Conservation (phyloP, 2,329 filamentous ascomycete species). For the Endoconidiophora laricicola region DNA sequence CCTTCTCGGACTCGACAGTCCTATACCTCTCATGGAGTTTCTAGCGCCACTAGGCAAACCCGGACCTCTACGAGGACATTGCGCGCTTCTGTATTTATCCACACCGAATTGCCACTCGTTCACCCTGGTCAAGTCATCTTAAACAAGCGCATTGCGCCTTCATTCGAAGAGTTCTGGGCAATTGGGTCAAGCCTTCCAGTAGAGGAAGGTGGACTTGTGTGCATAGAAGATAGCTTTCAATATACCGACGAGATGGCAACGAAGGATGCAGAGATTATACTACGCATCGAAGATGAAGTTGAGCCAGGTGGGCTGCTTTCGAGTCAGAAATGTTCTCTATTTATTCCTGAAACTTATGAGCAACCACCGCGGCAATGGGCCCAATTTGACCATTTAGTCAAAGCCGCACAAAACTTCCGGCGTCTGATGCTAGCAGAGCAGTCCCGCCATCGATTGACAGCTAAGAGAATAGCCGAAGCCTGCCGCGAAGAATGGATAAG, state of each 20-base stretch:
- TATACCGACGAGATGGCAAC: conserved; percentile 45
- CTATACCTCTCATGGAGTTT: background rate
- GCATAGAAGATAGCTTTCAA: conserved; percentile 36
- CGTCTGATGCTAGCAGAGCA: conserved; percentile 68
- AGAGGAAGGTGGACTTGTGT: conserved; percentile 39
- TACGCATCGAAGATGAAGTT: conserved; percentile 55
- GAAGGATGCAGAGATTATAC: conserved; percentile 52
- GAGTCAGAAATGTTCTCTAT: conserved; percentile 50
- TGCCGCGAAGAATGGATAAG: conserved; percentile 60
- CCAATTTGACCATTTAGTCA: conserved; percentile 71
- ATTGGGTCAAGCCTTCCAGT: conserved; percentile 34
- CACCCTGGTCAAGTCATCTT: conserved; percentile 42
- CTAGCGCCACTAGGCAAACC: background rate
- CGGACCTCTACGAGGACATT: conserved; percentile 21
- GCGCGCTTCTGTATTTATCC: conserved; percentile 3
- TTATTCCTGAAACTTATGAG: conserved; percentile 52
- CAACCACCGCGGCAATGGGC: conserved; percentile 67
- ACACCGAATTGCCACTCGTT: conserved; percentile 33
- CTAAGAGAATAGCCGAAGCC: conserved; percentile 64
- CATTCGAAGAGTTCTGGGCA: conserved; percentile 41
- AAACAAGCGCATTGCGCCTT: conserved; percentile 34
- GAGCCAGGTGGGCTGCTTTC: conserved; percentile 62
- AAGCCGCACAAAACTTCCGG: conserved; percentile 65
- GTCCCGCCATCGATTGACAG: conserved; percentile 54
- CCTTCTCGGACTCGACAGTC: conserved; percentile 20